Conservation (phyloP, 768 basidiomycete species). For the Tricholoma saponaceum region DNA sequence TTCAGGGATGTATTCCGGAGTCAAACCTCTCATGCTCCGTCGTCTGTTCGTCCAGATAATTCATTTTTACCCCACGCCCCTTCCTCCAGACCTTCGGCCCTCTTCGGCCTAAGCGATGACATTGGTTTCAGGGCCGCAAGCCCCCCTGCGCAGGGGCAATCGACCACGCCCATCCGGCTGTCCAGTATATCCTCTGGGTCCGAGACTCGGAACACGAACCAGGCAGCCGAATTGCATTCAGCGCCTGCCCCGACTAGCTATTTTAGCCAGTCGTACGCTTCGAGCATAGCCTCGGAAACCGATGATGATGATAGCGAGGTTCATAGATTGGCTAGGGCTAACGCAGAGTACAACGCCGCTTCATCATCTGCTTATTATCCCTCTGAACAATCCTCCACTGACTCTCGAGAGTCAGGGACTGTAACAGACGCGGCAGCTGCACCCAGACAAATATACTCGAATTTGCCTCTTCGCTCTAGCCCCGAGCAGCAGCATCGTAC, state of each 20-base stretch:
- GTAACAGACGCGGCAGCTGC: neutral
- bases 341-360: conserved; percentile 39
- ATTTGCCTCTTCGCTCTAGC: conserved; percentile 15
- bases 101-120: neutral
- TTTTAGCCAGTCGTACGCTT: conserved; percentile 12
- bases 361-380: conserved; percentile 33
- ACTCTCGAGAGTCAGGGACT: neutral
- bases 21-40: conserved; percentile 10
- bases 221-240: neutral
- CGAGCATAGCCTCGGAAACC: conserved; percentile 28
- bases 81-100: conserved; percentile 3
- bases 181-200: conserved; percentile 7
- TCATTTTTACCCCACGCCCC: conserved; percentile 6
- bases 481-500: conserved; percentile 14
- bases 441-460: conserved; percentile 10
- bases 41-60: neutral
- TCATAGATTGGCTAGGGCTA: conserved; percentile 34
- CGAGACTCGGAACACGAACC: conserved; percentile 3
- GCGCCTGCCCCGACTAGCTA: neutral
- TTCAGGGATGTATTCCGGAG: conserved; percentile 18
- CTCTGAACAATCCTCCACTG: conserved; percentile 2
- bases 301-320: conserved; percentile 41
- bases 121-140: conserved; percentile 1
- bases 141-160: conserved; percentile 7
- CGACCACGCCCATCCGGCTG: conserved; percentile 7